These are phyloP conservation scores for Kodamaea arcana DNA, from an alignment of 1,139 yeast species.

Conservation along the genomic window DNA sequence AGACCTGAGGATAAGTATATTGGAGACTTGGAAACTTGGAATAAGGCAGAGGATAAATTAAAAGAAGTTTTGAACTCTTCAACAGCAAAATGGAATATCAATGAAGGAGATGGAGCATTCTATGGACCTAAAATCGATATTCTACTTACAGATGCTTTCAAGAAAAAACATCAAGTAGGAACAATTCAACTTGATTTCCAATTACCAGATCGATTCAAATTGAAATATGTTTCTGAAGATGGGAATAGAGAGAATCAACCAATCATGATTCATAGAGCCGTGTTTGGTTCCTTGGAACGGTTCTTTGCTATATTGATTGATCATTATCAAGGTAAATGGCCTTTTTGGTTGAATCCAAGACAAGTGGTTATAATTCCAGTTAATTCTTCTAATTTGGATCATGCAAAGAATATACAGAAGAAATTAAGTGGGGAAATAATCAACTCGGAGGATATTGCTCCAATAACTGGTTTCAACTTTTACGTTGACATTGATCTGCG, in stretches of 20 bases:
- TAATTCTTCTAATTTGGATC: conserved; percentile 49
- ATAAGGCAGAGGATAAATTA: conserved; percentile 73
- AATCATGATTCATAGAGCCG: conserved; percentile 92
- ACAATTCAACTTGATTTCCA: conserved; percentile 96
- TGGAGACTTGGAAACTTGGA: conserved; percentile 83
- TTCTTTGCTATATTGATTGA: conserved; percentile 88
- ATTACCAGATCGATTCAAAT: conserved; percentile 78
- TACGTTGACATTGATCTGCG: conserved; percentile 73
- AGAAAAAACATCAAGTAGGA: conserved; percentile 89
- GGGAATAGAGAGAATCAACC: conserved; percentile 59
- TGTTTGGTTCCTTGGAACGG: conserved; percentile 90
- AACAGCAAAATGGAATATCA: conserved; percentile 66
- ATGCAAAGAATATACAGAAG: conserved; percentile 50
- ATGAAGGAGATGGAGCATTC: conserved; percentile 96
- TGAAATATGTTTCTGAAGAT: conserved; percentile 55
- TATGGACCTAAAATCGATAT: conserved; percentile 96
- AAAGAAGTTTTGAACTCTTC: conserved; percentile 57
- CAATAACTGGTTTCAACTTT: conserved; percentile 60
- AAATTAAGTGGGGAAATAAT: conserved; percentile 49
- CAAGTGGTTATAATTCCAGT: conserved; percentile 88
- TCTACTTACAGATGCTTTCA: conserved; percentile 75
- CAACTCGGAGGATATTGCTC: conserved; percentile 33
- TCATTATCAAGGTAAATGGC: conserved; percentile 94
- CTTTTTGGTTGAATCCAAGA: conserved; percentile 96
- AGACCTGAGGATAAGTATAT: conserved; percentile 81